phyloP scores from a whole-genome alignment of 2,329 filamentous ascomycete genomes.

The Colletotrichum noveboracense region DNA sequence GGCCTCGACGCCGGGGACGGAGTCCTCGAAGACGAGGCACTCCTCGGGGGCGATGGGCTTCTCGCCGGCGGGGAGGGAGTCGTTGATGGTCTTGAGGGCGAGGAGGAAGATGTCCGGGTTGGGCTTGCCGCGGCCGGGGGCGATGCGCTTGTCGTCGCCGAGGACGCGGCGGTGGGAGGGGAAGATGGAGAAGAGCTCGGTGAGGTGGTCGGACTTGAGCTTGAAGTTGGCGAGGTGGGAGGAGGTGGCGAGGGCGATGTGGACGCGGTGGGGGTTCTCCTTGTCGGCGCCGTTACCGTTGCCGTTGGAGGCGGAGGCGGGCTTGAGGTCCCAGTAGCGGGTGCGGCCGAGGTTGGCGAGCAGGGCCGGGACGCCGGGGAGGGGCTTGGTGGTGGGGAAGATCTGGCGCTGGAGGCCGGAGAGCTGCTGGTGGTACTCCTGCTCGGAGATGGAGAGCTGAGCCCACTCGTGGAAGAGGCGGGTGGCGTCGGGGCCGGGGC shows the following conservation, averaged over 20 bases:
- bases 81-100: constrained; percentile 85
- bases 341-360: constrained; percentile 64
- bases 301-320: constrained; percentile 24
- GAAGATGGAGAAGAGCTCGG: constrained; percentile 69
- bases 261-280: constrained; percentile 51
- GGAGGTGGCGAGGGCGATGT: constrained; percentile 88
- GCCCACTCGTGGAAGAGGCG: constrained; percentile 78
- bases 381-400: constrained; percentile 77
- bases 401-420: constrained; percentile 68
- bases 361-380: constrained; percentile 78
- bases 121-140: constrained; percentile 85
- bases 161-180: constrained; percentile 74
- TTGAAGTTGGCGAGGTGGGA: constrained; percentile 74
- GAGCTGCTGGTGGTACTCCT: constrained; percentile 69
- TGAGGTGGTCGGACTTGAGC: constrained; percentile 73
- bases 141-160: constrained; percentile 84
- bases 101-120: constrained; percentile 93
- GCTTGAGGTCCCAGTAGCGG: constrained; percentile 51
- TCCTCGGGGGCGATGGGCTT: constrained; percentile 77
- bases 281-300: constrained; percentile 24
- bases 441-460: constrained; percentile 75
- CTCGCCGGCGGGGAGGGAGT: constrained; percentile 66
- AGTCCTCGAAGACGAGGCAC: constrained; percentile 96
- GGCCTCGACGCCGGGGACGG: constrained; percentile 89
- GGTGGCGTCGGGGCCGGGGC: constrained; percentile 58